phyloP scores from a whole-genome alignment of 2,329 filamentous ascomycete species.

The Ophiostoma perfectum region DNA sequence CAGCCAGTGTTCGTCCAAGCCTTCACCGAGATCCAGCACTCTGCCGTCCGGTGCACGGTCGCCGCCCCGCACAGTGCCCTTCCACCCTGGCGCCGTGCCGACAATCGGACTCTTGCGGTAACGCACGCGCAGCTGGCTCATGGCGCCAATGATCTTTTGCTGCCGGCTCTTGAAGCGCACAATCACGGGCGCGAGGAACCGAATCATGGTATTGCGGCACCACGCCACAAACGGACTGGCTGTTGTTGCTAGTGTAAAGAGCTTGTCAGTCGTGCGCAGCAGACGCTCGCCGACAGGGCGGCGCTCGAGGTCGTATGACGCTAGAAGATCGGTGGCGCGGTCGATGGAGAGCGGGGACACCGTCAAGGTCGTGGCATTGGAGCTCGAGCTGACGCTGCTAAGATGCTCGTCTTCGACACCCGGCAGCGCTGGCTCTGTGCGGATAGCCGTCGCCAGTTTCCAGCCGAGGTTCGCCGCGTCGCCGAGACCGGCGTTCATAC shows the following conservation, averaged over 20 bases:
- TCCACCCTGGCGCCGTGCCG: conserved; percentile 31
- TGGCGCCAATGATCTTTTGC: conserved; percentile 32
- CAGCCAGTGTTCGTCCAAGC: not conserved
- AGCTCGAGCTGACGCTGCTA: not conserved
- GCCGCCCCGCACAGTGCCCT: conserved; percentile 40
- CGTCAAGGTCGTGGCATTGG: conserved; percentile 26
- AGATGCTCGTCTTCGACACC: not conserved
- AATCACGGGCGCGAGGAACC: conserved; percentile 37
- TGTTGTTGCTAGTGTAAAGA: conserved; percentile 18
- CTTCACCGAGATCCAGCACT: conserved; percentile 20
- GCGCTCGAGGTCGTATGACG: conserved; percentile 45
- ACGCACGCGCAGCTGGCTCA: conserved; percentile 40
- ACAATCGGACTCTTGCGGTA: conserved; percentile 40
- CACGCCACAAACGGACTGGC: conserved; percentile 17
- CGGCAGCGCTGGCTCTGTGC: not conserved
- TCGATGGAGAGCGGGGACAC: conserved; percentile 17
- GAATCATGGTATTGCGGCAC: conserved; percentile 38
- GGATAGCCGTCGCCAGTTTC: conserved; percentile 44
- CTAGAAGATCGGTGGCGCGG: conserved; percentile 36
- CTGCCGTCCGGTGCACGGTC: conserved; percentile 42
- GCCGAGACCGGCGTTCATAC: conserved; percentile 53
- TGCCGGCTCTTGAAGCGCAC: conserved; percentile 27
- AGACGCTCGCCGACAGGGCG: conserved; percentile 27
- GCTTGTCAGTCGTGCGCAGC: conserved; percentile 19
- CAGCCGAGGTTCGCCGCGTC: conserved; percentile 51